These are phyloP conservation scores for Cryomyces minteri DNA, from an alignment of 495 filamentous ascomycete species.

Conservation along the genomic window DNA sequence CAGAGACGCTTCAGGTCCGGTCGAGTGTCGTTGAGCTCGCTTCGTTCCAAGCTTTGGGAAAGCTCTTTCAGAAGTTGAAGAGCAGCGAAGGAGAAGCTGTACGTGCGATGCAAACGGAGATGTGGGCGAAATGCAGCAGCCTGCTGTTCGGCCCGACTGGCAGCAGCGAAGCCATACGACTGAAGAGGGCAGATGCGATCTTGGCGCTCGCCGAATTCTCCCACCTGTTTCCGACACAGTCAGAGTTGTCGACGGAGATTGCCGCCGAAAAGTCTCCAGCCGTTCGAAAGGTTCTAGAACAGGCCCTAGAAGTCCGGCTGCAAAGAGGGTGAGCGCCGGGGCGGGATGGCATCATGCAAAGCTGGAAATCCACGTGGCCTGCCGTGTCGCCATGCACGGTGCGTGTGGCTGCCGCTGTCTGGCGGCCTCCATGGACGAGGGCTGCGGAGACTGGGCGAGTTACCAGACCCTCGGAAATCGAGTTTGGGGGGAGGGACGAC, in stretches of 20 bases:
- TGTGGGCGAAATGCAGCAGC: conserved; percentile 1
- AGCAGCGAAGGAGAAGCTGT: not conserved
- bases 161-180: conserved; percentile 10
- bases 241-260: conserved; percentile 1
- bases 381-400: too few species aligned
- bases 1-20: conserved; percentile 3
- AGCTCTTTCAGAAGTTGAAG: conserved; percentile 6
- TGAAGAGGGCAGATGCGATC: conserved; percentile 11
- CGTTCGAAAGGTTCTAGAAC: not conserved
- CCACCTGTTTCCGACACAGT: not conserved
- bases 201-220: conserved; percentile 3
- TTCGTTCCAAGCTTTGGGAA: conserved; percentile 7
- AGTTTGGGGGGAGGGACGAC: too few species aligned
- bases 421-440: too few species aligned
- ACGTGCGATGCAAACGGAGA: not conserved
- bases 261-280: not conserved
- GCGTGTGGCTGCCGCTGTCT: too few species aligned
- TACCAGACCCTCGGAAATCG: too few species aligned
- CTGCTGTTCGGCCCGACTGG: conserved; percentile 11
- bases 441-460: too few species aligned
- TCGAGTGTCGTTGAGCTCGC: conserved; percentile 6
- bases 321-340: too few species aligned
- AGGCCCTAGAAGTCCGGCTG: not conserved
- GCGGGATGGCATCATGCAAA: too few species aligned
- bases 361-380: too few species aligned